phyloP scores from a whole-genome alignment of 2,329 filamentous ascomycete genomes.

The Fusarium tuaranense region DNA sequence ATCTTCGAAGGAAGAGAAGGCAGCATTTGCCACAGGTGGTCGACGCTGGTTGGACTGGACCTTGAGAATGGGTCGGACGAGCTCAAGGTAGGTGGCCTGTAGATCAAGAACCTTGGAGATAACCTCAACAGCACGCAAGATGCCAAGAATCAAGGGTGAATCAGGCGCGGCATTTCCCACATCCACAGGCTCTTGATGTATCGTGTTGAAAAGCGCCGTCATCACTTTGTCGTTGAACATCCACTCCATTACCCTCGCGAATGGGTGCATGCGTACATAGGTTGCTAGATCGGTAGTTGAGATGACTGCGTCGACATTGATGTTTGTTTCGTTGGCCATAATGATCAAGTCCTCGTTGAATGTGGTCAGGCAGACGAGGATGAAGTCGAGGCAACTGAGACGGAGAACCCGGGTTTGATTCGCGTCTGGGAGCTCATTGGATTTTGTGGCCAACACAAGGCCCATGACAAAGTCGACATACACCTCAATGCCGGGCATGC shows the following conservation, averaged over 20 bases:
- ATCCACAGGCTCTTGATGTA: constrained; percentile 80
- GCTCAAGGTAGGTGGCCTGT: constrained; percentile 90
- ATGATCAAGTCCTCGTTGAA: constrained; percentile 96
- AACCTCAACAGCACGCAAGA: constrained; percentile 85
- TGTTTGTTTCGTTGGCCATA: constrained; percentile 81
- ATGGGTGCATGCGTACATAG: constrained; percentile 91
- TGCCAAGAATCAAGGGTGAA: constrained; percentile 83
- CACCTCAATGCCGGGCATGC: constrained; percentile 85
- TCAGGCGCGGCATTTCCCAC: constrained; percentile 79
- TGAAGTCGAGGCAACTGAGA: constrained; percentile 86
- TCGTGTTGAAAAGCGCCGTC: constrained; percentile 79
- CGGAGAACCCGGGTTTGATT: constrained; percentile 79
- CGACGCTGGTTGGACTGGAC: constrained; percentile 70
- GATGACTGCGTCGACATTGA: constrained; percentile 81
- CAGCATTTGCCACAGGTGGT: constrained; percentile 72
- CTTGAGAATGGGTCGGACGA: constrained; percentile 84
- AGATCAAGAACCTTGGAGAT: constrained; percentile 86
- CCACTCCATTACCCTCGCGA: constrained; percentile 97
- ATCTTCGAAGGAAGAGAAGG: constrained; percentile 92
- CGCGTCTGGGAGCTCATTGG: constrained; percentile 73
- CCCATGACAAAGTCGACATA: constrained; percentile 94
- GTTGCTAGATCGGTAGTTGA: constrained; percentile 78
- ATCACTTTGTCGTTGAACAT: constrained; percentile 94
- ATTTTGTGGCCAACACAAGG: constrained; percentile 76
- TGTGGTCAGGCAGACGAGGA: constrained; percentile 79